Evolutionary conservation across 129 eudicot species (phyloP).

Genomic region (Flaveria bidentis): DNA sequence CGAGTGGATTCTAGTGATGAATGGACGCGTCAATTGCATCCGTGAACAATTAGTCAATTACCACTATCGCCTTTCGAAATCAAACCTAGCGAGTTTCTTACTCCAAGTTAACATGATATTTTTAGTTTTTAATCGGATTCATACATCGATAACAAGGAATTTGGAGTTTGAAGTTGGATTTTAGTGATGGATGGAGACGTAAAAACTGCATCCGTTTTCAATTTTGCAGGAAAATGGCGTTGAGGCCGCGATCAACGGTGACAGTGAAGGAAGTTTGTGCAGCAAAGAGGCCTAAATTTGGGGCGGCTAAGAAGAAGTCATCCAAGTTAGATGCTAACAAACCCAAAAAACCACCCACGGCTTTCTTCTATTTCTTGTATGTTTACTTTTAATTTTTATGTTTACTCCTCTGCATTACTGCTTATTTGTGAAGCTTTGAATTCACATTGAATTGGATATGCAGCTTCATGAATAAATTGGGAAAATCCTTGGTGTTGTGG

Average conservation of each 20-base stretch:
- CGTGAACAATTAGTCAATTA: neutral
- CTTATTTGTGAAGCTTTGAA: neutral
- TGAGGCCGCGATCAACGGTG: slow-evolving; percentile 40
- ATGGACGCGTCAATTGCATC: neutral
- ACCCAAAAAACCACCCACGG: slow-evolving; percentile 97
- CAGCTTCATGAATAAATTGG: slow-evolving; percentile 1
- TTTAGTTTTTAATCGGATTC: neutral
- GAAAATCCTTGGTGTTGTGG: neutral
- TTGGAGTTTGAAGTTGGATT: slow-evolving; percentile 4
- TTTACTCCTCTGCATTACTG: neutral
- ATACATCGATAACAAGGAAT: neutral
- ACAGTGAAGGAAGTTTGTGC: slow-evolving; percentile 33
- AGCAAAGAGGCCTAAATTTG: slow-evolving; percentile 46
- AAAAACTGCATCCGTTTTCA: neutral
- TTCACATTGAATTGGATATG: slow-evolving; percentile 13
- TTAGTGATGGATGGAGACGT: neutral
- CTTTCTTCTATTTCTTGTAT: slow-evolving; percentile 93
- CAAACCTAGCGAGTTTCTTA: slow-evolving; percentile 14
- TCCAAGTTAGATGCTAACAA: slow-evolving; percentile 60
- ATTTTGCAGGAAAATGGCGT: slow-evolving; percentile 48
- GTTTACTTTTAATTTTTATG: slow-evolving; percentile 11
- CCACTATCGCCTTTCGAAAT: neutral
- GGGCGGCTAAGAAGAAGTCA: slow-evolving; percentile 41
- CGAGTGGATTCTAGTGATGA: neutral
- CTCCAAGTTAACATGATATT: neutral